phyloP scores from a whole-genome alignment of 371 early-diverging fungal genomes.

The Mucor indicus region DNA sequence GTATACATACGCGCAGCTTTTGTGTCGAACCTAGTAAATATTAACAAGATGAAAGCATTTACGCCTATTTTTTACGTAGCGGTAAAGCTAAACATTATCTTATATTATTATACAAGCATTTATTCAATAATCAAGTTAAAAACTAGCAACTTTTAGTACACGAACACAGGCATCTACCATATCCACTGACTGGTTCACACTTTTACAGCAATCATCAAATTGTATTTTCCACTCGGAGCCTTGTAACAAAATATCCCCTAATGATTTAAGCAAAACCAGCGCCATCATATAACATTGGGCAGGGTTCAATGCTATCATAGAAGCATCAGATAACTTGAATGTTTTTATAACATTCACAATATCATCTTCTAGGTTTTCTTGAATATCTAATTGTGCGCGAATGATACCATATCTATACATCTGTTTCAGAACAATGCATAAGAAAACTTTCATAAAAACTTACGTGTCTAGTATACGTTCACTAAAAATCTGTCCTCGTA shows the following conservation, averaged over 20 bases:
- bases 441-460: conserved; percentile 4
- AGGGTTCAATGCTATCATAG: conserved; percentile 37
- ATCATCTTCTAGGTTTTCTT: conserved; percentile 35
- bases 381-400: conserved; percentile 33
- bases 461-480: conserved; percentile 51
- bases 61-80: no score
- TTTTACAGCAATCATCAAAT: conserved; percentile 36
- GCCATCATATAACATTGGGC: conserved; percentile 49
- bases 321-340: conserved; percentile 39
- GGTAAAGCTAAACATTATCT: not conserved
- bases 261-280: conserved; percentile 37
- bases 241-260: conserved; percentile 22
- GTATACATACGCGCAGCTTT: no score
- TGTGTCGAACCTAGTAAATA: no score
- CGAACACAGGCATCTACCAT: conserved; percentile 46
- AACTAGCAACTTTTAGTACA: conserved; percentile 38
- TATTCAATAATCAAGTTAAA: no score
- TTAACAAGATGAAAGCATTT: no score
- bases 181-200: conserved; percentile 33
- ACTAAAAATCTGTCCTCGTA: conserved; percentile 49
- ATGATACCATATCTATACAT: conserved; percentile 29
- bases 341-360: conserved; percentile 46
- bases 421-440: not conserved
- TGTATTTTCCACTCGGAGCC: conserved; percentile 14
- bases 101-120: no score